These are phyloP conservation scores for Clitoria ternatea DNA, from an alignment of 306 rosid genomes.

Conservation along the genomic window DNA sequence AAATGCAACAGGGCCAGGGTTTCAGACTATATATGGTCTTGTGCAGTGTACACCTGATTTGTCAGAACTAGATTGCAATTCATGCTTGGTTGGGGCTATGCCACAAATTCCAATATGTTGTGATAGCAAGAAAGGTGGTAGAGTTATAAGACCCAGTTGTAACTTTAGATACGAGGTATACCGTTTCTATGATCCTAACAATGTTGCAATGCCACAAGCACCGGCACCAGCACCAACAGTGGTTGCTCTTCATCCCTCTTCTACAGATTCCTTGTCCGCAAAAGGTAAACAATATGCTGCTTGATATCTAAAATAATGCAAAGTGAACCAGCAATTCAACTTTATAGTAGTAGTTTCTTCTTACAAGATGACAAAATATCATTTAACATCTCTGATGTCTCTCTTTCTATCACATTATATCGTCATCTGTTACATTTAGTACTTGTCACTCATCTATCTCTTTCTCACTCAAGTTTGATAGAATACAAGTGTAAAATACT, in stretches of 20 bases:
- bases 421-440: too few species aligned
- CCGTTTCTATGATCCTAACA: not conserved
- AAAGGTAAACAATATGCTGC: conserved; percentile 6
- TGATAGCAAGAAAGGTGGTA: not conserved
- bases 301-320: not conserved
- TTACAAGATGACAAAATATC: too few species aligned
- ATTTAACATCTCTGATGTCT: too few species aligned
- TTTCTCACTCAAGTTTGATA: too few species aligned
- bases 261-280: not conserved
- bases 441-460: too few species aligned
- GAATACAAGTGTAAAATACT: too few species aligned
- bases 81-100: not conserved
- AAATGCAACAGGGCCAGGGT: not conserved
- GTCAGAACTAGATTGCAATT: not conserved
- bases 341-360: not conserved
- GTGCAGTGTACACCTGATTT: conserved; percentile 7
- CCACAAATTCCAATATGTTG: not conserved
- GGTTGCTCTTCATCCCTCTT: not conserved
- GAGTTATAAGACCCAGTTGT: not conserved
- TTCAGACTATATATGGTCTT: not conserved
- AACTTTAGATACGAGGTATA: not conserved
- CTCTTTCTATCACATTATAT: too few species aligned
- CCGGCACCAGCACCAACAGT: not conserved
- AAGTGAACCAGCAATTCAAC: not conserved
- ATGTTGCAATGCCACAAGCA: not conserved